Evolutionary conservation across 306 rosid species (phyloP).

Genomic region (Spatholobus suberectus): DNA sequence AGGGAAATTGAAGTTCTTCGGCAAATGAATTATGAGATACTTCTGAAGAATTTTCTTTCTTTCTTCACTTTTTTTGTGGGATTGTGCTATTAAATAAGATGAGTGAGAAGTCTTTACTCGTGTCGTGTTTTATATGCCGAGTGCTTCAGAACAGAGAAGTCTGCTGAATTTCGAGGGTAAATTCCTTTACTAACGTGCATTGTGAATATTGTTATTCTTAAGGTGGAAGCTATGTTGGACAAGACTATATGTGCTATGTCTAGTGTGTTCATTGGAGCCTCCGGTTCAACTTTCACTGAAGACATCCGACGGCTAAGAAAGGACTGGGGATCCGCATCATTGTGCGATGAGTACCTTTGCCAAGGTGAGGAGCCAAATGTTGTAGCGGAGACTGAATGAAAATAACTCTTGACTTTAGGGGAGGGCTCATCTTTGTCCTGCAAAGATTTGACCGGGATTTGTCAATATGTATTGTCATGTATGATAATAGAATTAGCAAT

Average conservation of each 20-base stretch:
- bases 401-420: slow-evolving; percentile 32
- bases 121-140: too few species aligned
- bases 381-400: slow-evolving; percentile 69
- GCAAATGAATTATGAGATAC: neutral
- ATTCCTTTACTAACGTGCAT: slow-evolving; percentile 24
- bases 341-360: slow-evolving; percentile 85
- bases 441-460: slow-evolving; percentile 38
- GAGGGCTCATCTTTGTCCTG: neutral
- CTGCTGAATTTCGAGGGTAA: neutral
- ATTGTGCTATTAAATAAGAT: too few species aligned
- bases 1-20: too few species aligned
- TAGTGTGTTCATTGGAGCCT: slow-evolving; percentile 77
- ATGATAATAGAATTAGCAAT: slow-evolving; percentile 49
- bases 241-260: slow-evolving; percentile 87
- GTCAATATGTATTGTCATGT: slow-evolving; percentile 50
- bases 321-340: slow-evolving; percentile 81
- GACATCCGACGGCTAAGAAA: slow-evolving; percentile 81
- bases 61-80: neutral
- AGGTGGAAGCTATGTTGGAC: slow-evolving; percentile 96
- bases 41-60: neutral
- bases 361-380: slow-evolving; percentile 83
- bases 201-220: slow-evolving; percentile 9
- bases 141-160: too few species aligned
- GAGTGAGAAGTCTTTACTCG: neutral
- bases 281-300: slow-evolving; percentile 88